Evolutionary conservation across 2,329 filamentous ascomycete genomes (phyloP), one percentile per base, ranked within the genome.

Genomic region (Fonsecaea nubica): DNA sequence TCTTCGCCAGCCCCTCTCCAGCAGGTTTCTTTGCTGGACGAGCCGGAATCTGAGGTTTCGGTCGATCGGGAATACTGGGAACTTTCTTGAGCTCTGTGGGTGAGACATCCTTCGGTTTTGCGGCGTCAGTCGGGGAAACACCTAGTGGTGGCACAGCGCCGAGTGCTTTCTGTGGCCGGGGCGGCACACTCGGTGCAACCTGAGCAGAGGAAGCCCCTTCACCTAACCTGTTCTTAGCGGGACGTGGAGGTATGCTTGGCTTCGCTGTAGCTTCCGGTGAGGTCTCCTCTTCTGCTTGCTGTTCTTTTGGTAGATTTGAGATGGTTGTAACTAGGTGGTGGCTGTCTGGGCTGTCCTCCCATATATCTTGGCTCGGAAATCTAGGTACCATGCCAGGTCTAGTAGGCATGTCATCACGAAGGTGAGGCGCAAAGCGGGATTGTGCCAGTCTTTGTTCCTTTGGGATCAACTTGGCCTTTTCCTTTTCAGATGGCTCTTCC

Each of bases 281-380:
- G 57, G 72, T 65, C 56, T 80, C 79, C 68, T 85, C 83, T 25
- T 82, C 80, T 2, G 85, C 82, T 33, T 84, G 81, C 63, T 85
- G 8, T 35, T 61, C 86, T 33, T 3, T 48, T 15, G 80, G 86
- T 30, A 77, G 76, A 72, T 67, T 83, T 50, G 78, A 83, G 58
- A 96, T 89, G 0, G 90, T 93, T 0, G 93, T 91, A 74, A 93
- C 88, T 21, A 96, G 85, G 69, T 90, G 85, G 64, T 91, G 86
- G 74, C 92, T 94, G 73, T 96, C 92, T 1, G 94, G 94, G 0
- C 87, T 89, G 77, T 98, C 94, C 80, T 98, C 94, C 94, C 94
- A 97, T 50, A 97, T 88, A 78, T 98, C 94, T 62, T 89, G 88
- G 76, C 93, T 97, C 0, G 94, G 94, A 77, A 98, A 98, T 12